Evolutionary conservation across 192 early-diverging fungal genomes (phyloP).

Genomic region (Endogone sp.): DNA sequence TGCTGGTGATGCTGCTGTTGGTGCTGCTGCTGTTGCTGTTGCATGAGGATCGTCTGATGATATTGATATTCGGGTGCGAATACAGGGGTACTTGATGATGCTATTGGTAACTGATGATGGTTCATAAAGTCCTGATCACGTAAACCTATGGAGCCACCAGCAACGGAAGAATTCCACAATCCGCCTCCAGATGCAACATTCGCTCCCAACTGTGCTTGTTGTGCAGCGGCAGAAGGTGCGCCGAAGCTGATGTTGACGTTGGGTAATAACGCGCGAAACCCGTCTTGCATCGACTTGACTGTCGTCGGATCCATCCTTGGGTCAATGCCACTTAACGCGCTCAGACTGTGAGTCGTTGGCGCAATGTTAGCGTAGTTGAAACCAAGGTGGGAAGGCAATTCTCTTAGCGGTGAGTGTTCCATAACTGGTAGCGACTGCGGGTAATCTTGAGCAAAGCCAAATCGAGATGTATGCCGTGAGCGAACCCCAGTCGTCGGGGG

Average conservation of each 20-base stretch:
- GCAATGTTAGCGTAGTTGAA: conserved; percentile 4
- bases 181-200: conserved; percentile 18
- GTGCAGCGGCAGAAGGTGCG: conserved; percentile 16
- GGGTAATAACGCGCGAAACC: conserved; percentile 51
- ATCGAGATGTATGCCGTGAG: conserved; percentile 39
- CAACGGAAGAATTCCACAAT: conserved; percentile 12
- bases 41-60: neutral
- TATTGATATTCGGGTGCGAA: neutral
- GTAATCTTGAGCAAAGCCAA: conserved; percentile 37
- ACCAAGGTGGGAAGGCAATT: conserved; percentile 12
- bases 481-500: conserved; percentile 8
- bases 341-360: neutral
- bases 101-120: conserved; percentile 10
- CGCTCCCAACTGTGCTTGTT: conserved; percentile 13
- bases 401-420: neutral
- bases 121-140: conserved; percentile 1
- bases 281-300: conserved; percentile 47
- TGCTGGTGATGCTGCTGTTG: no score
- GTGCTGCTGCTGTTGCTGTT: conserved; percentile 14
- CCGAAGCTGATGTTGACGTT: conserved; percentile 61
- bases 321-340: neutral
- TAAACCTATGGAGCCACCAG: conserved; percentile 18
- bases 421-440: conserved; percentile 11
- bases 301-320: conserved; percentile 7
- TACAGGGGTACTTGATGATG: conserved; percentile 6